Evolutionary conservation across 1,284 basidiomycete species (phyloP), one percentile per base, ranked within the genome.

Genomic region (Cryptococcus hybrid): DNA sequence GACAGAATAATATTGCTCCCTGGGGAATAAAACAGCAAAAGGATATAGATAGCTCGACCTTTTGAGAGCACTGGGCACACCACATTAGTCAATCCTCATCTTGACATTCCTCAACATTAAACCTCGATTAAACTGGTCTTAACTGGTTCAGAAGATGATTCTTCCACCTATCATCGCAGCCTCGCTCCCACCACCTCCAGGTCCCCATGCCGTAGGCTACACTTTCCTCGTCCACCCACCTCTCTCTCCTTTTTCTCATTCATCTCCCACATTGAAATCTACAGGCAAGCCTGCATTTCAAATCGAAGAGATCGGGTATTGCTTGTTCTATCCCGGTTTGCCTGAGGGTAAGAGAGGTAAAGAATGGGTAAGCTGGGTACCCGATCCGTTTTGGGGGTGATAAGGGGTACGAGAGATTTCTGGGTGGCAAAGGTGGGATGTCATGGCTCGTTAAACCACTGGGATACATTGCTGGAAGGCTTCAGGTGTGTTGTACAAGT

Each of bases 291-390:
- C 71, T 5, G 70, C 65, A 1, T 55, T 74, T 8, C 58, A 64
- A 7, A 44, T 71, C 3, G 42, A 58, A 13, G 54, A 67, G 55
- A 62, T 70, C 11, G 63, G 65, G 7, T 76, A 70, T 59, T 61
- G 66, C 1, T 55, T 76, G 5, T 76, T 68, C 50, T 76, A 76
- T 50, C 74, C 74, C 13, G 62, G 63, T 35, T n/a, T 40, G 47
- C 15, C 45, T 34, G 12, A 36, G 49, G 36, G 12, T 24, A 37
- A 54, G 30, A 47, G 55, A 30, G 47, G 47, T 57, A 13, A 47
- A 50, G 8, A 50, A 50, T 7, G 42, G 51, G 9, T 61, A 3
- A 46, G 55, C 11, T 73, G 71, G 71, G 60, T 73, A 8, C 62
- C 68, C 1, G 64, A 67, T 40, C 69, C 69, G 5, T 63, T 60